Base-by-base conservation (phyloP, 2,329 filamentous ascomycete genomes). In the Diaporthe vaccinii region DNA sequence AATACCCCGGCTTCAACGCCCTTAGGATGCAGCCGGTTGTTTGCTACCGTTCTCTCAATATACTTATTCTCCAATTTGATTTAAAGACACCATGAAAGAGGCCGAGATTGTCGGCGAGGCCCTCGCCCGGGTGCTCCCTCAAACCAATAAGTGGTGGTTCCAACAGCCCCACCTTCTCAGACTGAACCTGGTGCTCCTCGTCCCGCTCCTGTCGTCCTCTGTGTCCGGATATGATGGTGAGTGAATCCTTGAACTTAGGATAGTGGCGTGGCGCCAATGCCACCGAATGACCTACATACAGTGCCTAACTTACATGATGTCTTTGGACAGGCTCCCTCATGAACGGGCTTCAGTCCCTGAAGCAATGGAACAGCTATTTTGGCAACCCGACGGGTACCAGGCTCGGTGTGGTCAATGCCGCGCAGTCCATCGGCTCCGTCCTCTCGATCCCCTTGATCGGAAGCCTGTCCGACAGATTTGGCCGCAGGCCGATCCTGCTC, bases 151-250 rank as follows among this genome's bases (percentile, higher is more conserved):
- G 51, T 82, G 81, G 61, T 88, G 87, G 87, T 87, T 84, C 67
- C 82, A 84, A 46, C 79, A 83, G 39, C 80, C 84, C 2, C 86
- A 88, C 78, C 81, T 89, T 0, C 78, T 87, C 15, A 78, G 81
- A 25, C 80, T 88, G 22, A 88, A 88, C 73, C 77, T 87, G 4
- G 78, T 87, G 36, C 82, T 88, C 0, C 76, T 87, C 8, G 80
- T 88, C 2, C 86, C 86, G 0, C 77, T 86, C 9, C 77, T 86
- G 0, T 85, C 84, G 0, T 84, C 84, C 0, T 80, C 84, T 2
- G 82, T 84, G 4, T 81, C 80, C 25, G 85, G 85, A 5, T 86
- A 85, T 62, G 85, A 86, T 82, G 85, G 83, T 83, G 78, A 41
- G 77, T 74, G 39, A 14, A 39, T 1, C 36, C 12, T 39, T 12